phyloP scores from a whole-genome alignment of 352 stramenopile species.

The Phytophthora fragariae region DNA sequence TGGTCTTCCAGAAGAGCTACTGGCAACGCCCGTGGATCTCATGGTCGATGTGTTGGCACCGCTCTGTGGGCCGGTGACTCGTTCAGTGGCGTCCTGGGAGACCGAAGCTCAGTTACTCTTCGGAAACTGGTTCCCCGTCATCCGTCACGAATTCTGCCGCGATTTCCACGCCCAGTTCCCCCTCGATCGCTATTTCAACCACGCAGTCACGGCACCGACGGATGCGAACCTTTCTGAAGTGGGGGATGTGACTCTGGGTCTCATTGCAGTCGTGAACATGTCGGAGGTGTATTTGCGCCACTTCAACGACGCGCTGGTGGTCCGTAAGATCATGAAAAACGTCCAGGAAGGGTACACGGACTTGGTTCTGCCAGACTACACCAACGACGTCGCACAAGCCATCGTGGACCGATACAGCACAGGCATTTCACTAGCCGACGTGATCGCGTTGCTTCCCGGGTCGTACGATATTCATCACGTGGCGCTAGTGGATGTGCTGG shows the following conservation, averaged over 20 bases:
- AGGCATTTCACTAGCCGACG: conserved; percentile 36
- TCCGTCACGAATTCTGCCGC: conserved; percentile 49
- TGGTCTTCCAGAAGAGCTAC: conserved; percentile 26
- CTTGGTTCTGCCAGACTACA: conserved; percentile 31
- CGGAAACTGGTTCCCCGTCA: conserved; percentile 48
- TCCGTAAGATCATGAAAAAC: conserved; percentile 53
- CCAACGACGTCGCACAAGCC: conserved; percentile 28
- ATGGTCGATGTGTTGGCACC: conserved; percentile 51
- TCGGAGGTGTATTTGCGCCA: conserved; percentile 44
- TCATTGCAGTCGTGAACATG: conserved; percentile 42
- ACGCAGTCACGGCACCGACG: conserved; percentile 11
- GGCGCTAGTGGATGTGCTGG: conserved; percentile 41
- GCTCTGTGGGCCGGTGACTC: conserved; percentile 35
- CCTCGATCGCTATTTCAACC: conserved; percentile 46
- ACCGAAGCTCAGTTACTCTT: conserved; percentile 45
- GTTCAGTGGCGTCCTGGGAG: conserved; percentile 17
- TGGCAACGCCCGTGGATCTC: conserved; percentile 31
- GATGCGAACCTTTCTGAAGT: conserved; percentile 40
- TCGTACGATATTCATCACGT: conserved; percentile 36
- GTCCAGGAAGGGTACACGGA: conserved; percentile 44
- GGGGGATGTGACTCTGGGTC: conserved; percentile 28
- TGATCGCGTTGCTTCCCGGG: conserved; percentile 34
- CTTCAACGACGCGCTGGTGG: conserved; percentile 39
- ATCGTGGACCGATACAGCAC: conserved; percentile 38
- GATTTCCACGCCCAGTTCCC: conserved; percentile 47